Evolutionary conservation across 2,329 filamentous ascomycete genomes (phyloP).

Genomic region (Periconia sp.): DNA sequence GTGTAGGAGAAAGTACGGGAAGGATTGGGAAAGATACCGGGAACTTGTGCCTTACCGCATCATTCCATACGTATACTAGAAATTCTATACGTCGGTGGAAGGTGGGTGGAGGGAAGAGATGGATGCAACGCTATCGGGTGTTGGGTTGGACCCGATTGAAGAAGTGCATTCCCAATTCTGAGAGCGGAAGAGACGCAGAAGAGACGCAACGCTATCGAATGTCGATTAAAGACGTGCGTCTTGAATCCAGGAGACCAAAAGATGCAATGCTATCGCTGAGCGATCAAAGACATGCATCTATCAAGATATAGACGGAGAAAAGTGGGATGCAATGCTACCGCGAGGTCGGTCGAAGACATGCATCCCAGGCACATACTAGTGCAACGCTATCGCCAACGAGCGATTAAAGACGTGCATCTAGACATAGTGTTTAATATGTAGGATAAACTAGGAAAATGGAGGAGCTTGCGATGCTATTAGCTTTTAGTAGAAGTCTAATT

Average conservation of each 20-base stretch:
- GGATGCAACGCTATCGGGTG: slow-evolving; percentile 34
- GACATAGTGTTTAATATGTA: slow-evolving; percentile 1
- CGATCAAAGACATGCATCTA: slow-evolving; percentile 13
- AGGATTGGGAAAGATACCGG: slow-evolving; percentile 90
- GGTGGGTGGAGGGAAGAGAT: neutral
- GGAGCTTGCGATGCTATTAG: neutral
- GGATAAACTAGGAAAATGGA: neutral
- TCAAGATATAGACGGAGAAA: neutral
- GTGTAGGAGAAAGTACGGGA: slow-evolving; percentile 88
- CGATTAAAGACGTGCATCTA: slow-evolving; percentile 26
- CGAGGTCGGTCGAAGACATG: slow-evolving; percentile 12
- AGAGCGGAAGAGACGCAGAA: too few relatives aligned
- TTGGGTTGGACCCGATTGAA: slow-evolving; percentile 25
- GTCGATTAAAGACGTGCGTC: neutral
- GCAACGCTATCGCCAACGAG: slow-evolving; percentile 25
- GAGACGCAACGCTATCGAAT: neutral
- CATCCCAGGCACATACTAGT: slow-evolving; percentile 9
- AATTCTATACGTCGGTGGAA: neutral
- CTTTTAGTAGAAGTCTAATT: too few relatives aligned
- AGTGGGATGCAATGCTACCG: slow-evolving; percentile 10
- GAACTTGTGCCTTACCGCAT: slow-evolving; percentile 82
- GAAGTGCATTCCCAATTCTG: slow-evolving; percentile 29
- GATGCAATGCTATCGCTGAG: slow-evolving; percentile 33
- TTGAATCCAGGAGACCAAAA: neutral
- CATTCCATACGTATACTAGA: slow-evolving; percentile 81